Evolutionary conservation across 2,329 filamentous ascomycete species (phyloP).

Genomic region (Lachnellula arida): DNA sequence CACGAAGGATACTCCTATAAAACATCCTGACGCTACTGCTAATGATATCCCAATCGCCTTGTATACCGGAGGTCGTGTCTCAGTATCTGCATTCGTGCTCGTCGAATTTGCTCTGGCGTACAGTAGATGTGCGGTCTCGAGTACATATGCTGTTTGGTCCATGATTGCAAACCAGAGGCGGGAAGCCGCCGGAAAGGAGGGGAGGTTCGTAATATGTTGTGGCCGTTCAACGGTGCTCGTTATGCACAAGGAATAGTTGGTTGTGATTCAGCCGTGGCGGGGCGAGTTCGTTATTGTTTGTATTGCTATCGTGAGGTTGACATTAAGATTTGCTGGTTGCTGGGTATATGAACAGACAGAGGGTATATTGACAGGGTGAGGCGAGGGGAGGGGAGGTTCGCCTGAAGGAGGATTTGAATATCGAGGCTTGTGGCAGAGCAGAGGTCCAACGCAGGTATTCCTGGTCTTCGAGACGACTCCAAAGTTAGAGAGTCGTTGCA

Average conservation of each 20-base stretch:
- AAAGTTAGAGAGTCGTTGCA: slow-evolving; percentile 5
- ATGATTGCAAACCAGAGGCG: slow-evolving; percentile 28
- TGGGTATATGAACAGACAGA: slow-evolving; percentile 5
- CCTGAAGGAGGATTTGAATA: slow-evolving; percentile 12
- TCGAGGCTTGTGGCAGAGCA: not conserved
- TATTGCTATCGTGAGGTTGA: slow-evolving; percentile 8
- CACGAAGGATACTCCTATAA: slow-evolving; percentile 93
- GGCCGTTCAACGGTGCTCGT: slow-evolving; percentile 11
- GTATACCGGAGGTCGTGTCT: slow-evolving; percentile 45
- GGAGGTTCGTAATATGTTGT: slow-evolving; percentile 4
- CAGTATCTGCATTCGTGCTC: slow-evolving; percentile 17
- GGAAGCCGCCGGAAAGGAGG: slow-evolving; percentile 10
- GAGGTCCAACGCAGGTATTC: slow-evolving; percentile 1
- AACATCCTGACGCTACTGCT: slow-evolving; percentile 80
- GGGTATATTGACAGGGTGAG: slow-evolving; percentile 2
- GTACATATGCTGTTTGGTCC: slow-evolving; percentile 35
- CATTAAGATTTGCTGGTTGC: slow-evolving; percentile 3
- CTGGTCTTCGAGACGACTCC: not conserved
- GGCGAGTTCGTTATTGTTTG: slow-evolving; percentile 1
- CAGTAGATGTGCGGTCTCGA: slow-evolving; percentile 36
- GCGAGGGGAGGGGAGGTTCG: slow-evolving; percentile 11
- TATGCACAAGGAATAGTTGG: not conserved
- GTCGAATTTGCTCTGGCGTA: slow-evolving; percentile 42
- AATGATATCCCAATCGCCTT: slow-evolving; percentile 84
- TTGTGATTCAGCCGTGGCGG: slow-evolving; percentile 1